Percentiles rank a stretch among this genome's conserved stretches.
phyloP scores from a whole-genome alignment of 192 early-diverging fungal species.

The Chytriomyces confervae region DNA sequence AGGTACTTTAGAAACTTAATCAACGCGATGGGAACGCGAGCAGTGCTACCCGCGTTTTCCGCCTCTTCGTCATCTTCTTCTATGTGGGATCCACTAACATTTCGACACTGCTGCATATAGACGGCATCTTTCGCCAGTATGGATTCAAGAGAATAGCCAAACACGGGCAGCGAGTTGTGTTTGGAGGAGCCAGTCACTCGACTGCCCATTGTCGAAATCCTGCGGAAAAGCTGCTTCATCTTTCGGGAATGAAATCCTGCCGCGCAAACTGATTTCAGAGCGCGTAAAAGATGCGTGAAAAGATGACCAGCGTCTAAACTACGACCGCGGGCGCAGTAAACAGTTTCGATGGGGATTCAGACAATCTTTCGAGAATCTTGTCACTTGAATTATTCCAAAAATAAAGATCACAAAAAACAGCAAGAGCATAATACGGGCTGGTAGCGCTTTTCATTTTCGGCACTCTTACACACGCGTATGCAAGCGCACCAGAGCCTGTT shows the following conservation, averaged over 20 bases:
- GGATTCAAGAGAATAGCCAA: not conserved
- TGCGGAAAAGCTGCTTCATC: constrained; percentile 47
- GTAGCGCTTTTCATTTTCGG: no score
- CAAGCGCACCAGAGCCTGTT: no score
- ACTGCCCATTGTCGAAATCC: constrained; percentile 35
- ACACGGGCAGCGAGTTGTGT: not conserved
- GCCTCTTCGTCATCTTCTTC: constrained; percentile 14
- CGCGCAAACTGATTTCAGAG: no score
- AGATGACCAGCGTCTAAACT: no score
- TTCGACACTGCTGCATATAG: not conserved
- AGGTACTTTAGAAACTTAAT: constrained; percentile 47
- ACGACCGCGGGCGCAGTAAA: no score
- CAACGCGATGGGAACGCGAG: constrained; percentile 42
- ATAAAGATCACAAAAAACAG: no score
- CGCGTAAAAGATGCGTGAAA: no score
- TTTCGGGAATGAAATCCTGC: not conserved
- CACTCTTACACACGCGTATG: no score
- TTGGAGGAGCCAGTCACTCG: not conserved
- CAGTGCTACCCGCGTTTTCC: not conserved
- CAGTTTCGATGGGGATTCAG: no score
- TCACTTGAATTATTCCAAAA: no score
- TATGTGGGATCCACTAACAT: not conserved
- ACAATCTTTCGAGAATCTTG: no score
- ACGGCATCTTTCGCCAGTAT: constrained; percentile 5
- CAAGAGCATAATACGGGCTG: no score